Base-by-base conservation (phyloP, 2,329 filamentous ascomycete genomes). In the Monosporascus ibericus region DNA sequence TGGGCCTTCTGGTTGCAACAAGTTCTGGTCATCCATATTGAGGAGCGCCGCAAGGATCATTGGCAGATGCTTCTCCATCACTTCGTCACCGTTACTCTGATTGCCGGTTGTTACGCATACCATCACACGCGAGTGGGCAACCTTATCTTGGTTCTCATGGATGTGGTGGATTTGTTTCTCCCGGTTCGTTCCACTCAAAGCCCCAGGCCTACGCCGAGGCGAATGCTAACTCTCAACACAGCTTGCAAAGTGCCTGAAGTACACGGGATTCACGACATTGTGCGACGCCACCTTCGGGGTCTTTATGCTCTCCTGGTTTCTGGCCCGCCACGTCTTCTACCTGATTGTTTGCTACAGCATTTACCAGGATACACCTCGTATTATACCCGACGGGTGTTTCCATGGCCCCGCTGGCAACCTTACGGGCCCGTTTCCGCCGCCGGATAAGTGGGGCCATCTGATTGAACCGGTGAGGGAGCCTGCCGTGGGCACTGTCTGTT, bases 31-130 rank as follows among this genome's bases (percentile, higher is more conserved):
- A 90, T 97, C 68, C 87, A 96, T 71, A 91, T 97, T 55, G 94
- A 99, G 72, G 89, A 95, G 72, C 84, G 88, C 59, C 83, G 94
- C 64, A 97, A 97, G 74, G 94, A 99, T 64, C 87, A 96, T 71
- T 88, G 84, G 75, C 92, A 97, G 71, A 97, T 97, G 94, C 84
- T 97, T 60, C 86, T 84, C 18, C 94, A 97, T 70, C 94, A 99
- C 73, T 82, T 96, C 66, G 85, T 97, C 67, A 99, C 94, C 20
- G 89, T 86, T 64, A 75, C 78, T 5, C 82, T 99, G 44, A 85
- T 99, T 58, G 84, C 85, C 52, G 80, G 85, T 34, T 92, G 88
- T 58, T 97, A 97, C 69, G 82, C 85, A 59, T 96, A 95, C 68
- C 86, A 92, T 65, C 85, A 90, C 66, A 95, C 87, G 52, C 87